These are phyloP conservation scores for Flaveria ramosissima DNA, from an alignment of 129 eudicot species.

Conservation along the genomic window DNA sequence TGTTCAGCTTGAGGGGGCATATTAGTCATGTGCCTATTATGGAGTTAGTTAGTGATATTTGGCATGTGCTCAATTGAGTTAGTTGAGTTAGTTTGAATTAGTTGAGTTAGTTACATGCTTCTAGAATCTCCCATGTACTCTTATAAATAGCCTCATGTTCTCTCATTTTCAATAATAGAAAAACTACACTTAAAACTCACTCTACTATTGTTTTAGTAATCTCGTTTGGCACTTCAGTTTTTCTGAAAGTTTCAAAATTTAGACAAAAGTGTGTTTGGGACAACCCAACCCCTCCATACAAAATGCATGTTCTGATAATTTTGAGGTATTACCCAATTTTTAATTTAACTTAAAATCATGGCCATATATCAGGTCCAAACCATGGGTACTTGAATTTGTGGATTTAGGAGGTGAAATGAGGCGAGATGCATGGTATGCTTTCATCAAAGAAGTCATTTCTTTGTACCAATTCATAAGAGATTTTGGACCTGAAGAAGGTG, in stretches of 20 bases:
- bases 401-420: conserved; percentile 95
- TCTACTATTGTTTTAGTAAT: too few species aligned
- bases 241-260: not conserved
- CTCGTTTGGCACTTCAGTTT: not conserved
- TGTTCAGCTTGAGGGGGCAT: too few species aligned
- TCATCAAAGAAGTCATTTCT: conserved; percentile 68
- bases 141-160: too few species aligned
- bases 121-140: too few species aligned
- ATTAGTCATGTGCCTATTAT: too few species aligned
- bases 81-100: too few species aligned
- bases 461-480: conserved; percentile 75
- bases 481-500: conserved; percentile 77
- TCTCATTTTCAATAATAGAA: too few species aligned
- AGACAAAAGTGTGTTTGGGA: not conserved
- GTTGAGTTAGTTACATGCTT: too few species aligned
- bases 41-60: too few species aligned
- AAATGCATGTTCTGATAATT: not conserved
- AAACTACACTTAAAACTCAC: too few species aligned
- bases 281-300: not conserved
- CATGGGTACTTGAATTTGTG: conserved; percentile 85
- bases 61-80: too few species aligned
- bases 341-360: conserved; percentile 6
- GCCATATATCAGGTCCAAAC: conserved; percentile 26
- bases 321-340: conserved; percentile 4
- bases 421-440: conserved; percentile 94